Percentiles rank a stretch among this genome's conserved stretches.
These are phyloP conservation scores for Hydnomerulius pinastri DNA, from an alignment of 768 basidiomycete genomes.

Conservation along the genomic window DNA sequence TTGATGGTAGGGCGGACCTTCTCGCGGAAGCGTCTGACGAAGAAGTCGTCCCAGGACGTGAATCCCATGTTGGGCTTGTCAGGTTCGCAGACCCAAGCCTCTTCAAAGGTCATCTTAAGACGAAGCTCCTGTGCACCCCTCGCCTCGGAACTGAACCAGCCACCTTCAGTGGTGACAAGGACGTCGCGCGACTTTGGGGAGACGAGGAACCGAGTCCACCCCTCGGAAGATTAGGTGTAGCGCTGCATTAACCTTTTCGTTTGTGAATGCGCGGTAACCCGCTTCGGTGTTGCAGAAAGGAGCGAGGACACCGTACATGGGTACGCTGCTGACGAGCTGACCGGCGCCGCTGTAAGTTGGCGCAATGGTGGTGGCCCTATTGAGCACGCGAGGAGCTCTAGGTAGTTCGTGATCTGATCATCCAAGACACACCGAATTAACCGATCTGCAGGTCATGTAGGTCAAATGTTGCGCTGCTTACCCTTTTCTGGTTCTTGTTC, in stretches of 20 bases:
- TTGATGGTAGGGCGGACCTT: constrained; percentile 41
- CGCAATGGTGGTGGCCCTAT: constrained; percentile 14
- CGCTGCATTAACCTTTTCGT: constrained; percentile 45
- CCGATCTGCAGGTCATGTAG: background rate
- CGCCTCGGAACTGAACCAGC: constrained; percentile 51
- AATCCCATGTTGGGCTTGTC: constrained; percentile 44
- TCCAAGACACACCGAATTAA: background rate
- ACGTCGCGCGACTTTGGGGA: constrained; percentile 45
- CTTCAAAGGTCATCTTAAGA: constrained; percentile 32
- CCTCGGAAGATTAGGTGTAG: constrained; percentile 51
- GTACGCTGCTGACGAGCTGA: constrained; percentile 27
- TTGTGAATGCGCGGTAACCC: constrained; percentile 33
- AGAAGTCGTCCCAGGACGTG: constrained; percentile 57
- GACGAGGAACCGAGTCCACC: constrained; percentile 50
- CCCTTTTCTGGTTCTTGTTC: background rate
- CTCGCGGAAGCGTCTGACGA: constrained; percentile 44
- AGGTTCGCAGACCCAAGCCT: constrained; percentile 45
- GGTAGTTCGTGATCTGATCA: constrained; percentile 7
- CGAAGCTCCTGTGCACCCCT: constrained; percentile 5
- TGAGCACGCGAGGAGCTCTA: constrained; percentile 30
- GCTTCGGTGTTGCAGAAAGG: constrained; percentile 25
- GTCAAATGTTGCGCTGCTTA: constrained; percentile 4
- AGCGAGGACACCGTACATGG: constrained; percentile 22
- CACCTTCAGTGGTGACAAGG: constrained; percentile 37
- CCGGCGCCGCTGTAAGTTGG: constrained; percentile 17